phyloP scores from a whole-genome alignment of 75 land plant genomes.

The Sequoia sempervirens region DNA sequence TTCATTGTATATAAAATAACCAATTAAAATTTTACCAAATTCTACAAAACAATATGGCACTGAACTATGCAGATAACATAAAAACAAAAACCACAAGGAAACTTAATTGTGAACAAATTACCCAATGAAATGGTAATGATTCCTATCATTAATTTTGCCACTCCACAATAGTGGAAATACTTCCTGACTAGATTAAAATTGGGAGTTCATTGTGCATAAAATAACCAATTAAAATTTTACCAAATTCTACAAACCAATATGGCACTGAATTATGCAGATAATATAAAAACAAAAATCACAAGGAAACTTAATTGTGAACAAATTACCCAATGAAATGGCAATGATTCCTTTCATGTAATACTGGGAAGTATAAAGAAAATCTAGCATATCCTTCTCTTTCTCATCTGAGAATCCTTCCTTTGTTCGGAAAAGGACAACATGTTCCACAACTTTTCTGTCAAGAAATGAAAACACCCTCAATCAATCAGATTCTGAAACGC shows the following conservation, averaged over 20 bases:
- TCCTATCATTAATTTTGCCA: neutral
- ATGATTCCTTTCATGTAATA: conserved; percentile 81
- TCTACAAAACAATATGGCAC: too few relatives aligned
- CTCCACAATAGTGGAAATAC: neutral
- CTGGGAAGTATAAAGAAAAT: conserved; percentile 81
- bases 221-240: neutral
- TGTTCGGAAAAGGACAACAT: conserved; percentile 65
- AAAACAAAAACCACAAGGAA: too few relatives aligned
- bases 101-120: too few relatives aligned
- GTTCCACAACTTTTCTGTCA: conserved; percentile 87
- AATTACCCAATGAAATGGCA: conserved; percentile 73
- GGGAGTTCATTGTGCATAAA: neutral
- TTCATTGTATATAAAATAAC: too few relatives aligned
- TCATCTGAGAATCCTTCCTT: conserved; percentile 64
- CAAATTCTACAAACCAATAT: neutral
- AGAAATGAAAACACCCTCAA: neutral
- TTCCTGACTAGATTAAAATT: neutral
- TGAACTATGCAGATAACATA: too few relatives aligned
- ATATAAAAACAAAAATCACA: neutral
- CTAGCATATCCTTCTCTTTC: conserved; percentile 92
- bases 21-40: too few relatives aligned
- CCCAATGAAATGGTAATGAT: too few relatives aligned
- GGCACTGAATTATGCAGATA: neutral
- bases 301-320: neutral
- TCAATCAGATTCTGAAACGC: neutral